A percentile compares a stretch with the other conserved stretches of the same genome.
Evolutionary conservation across 306 rosid genomes (phyloP).

Genomic region (Ammopiptanthus mongolicus): DNA sequence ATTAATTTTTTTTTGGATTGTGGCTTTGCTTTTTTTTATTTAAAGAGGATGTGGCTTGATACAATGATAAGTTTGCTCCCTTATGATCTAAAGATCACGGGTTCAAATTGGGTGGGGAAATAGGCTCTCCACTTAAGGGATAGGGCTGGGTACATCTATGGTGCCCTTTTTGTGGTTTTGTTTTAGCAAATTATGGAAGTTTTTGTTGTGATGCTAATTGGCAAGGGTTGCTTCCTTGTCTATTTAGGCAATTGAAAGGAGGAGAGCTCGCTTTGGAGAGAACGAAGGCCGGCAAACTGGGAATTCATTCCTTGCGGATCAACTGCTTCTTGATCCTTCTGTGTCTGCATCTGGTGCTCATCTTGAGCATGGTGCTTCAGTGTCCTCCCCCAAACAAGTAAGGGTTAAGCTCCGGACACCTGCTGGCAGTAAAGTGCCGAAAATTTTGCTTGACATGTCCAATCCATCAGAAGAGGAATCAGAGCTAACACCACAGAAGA

Average conservation of each 20-base stretch:
- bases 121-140: too few species aligned
- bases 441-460: constrained; percentile 37
- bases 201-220: not conserved
- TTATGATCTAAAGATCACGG: too few species aligned
- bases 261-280: constrained; percentile 47
- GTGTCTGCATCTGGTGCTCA: constrained; percentile 22
- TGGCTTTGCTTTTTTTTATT: not conserved
- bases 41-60: too few species aligned
- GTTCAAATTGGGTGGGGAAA: too few species aligned
- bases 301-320: constrained; percentile 27
- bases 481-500: constrained; percentile 72
- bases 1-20: too few species aligned
- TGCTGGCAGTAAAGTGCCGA: constrained; percentile 10
- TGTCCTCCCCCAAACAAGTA: constrained; percentile 18
- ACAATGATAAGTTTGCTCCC: too few species aligned
- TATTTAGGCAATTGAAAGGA: constrained; percentile 72
- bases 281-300: constrained; percentile 38
- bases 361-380: constrained; percentile 18
- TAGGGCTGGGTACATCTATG: too few species aligned
- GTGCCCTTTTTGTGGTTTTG: not conserved
- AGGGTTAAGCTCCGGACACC: constrained; percentile 24
- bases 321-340: constrained; percentile 8
- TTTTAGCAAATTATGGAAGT: not conserved
- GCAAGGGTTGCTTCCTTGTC: not conserved
- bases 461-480: constrained; percentile 34